Evolutionary conservation across 2,329 filamentous ascomycete genomes (phyloP), one percentile per base, ranked within the genome.

Genomic region (Gyromitra esculenta): DNA sequence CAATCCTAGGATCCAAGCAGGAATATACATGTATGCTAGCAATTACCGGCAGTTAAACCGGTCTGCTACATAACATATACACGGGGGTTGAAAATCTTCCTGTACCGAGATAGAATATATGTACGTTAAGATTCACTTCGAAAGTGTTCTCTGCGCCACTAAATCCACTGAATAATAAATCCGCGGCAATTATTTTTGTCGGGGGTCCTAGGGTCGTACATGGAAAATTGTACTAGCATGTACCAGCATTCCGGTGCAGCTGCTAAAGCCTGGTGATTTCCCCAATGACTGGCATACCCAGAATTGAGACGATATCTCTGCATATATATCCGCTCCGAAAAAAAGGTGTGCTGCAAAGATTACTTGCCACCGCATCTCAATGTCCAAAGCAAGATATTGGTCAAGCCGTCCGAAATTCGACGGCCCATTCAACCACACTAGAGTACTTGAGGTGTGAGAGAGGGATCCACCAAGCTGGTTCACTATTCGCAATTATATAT

Each of bases 1-100:
- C 8, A 21, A 25, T 25, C 50, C 52, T 31, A 73, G 35, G 45
- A 54, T 54, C 48, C 37, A n/a, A 13, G 25, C 25, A 31, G 50
- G 11, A 56, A 45, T 57, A 56, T 56, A 56, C 25, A 31, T 31
- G 25, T 54, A 18, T 39, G 35, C 50, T 43, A 45, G 35, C 39
- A 67, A 43, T 67, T 67, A 59, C 64, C 63, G 65, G 63, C 71
- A 62, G 63, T 45, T 35, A 39, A 63, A 59, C n/a, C 41, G 35
- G 48, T 8, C 21, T 64, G 15, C 39, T 45, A 52, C 45, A 60
- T 50, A 50, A n/a, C 25, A 37, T 39, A 45, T 37, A 11, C 18
- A 35, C 54, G 25, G 37, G 18, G 21, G 59, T 48, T 48, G 31
- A 60, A 31, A 60, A 35, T n/a, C 54, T 25, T n/a, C 43, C 35